Evolutionary conservation across 2,329 filamentous ascomycete species (phyloP).

Genomic region (Fusarium musae): DNA sequence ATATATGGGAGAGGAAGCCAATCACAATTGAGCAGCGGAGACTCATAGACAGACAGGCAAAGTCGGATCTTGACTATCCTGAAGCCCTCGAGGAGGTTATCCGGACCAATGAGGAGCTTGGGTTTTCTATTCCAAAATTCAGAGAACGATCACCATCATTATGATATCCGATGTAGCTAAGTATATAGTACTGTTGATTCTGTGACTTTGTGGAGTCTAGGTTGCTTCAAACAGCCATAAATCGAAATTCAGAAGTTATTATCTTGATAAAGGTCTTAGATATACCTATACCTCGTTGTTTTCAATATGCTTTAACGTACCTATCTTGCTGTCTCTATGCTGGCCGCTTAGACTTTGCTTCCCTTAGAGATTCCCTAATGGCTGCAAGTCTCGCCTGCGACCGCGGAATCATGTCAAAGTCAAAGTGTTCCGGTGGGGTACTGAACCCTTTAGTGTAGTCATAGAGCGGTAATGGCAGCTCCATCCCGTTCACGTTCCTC

Average conservation of each 20-base stretch:
- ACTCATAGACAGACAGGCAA: not conserved
- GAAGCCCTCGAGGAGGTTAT: not conserved
- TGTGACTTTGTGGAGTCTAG: too few species aligned
- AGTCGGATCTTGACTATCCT: not conserved
- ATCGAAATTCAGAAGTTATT: too few species aligned
- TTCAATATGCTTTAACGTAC: too few species aligned
- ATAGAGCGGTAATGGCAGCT: not conserved
- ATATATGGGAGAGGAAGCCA: not conserved
- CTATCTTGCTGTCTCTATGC: not conserved
- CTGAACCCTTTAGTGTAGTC: not conserved
- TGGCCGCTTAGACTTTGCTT: not conserved
- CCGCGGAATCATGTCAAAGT: not conserved
- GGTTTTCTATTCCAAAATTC: not conserved
- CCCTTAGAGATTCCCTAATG: not conserved
- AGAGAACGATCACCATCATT: not conserved
- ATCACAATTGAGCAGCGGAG: not conserved
- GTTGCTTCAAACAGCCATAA: too few species aligned
- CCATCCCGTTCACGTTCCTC: not conserved
- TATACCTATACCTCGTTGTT: too few species aligned
- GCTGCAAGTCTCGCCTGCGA: not conserved
- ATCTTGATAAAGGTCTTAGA: too few species aligned
- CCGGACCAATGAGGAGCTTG: not conserved
- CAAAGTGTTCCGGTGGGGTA: not conserved
- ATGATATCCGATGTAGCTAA: accelerated
- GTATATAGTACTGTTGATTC: too few species aligned